Base-by-base conservation (phyloP, 768 basidiomycete genomes). In the Pleurotus djamor region DNA sequence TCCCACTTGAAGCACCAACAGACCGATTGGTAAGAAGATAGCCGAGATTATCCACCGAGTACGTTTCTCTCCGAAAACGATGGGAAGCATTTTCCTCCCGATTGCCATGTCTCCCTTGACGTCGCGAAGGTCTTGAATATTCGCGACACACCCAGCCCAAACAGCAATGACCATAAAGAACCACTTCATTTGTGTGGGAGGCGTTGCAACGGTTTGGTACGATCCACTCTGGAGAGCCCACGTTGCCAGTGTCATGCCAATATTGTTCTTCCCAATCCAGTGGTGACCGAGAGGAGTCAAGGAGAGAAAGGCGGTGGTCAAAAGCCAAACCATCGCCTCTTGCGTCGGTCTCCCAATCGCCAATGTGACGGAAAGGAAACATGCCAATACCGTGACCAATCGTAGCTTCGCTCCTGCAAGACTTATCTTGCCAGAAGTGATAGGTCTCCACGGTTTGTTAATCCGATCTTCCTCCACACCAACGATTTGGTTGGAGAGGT, bases 401-500 rank as follows among this genome's bases (percentile, higher is more conserved):
- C 65, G 60, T 13, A 9, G 7, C 54, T 60, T 64, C 13, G 66
- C 65, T 14, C 57, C 61, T 6, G 34, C 16, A 16, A 63, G 34
- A 4, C 65, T 66, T 41, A 67, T 60, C 37, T 58, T 54, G 6
- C 64, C 67, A 4, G 64, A 65, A 5, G 64, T 58, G 21, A 68
- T 60, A 9, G 67, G 66, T 37, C 67, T 16, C 48, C 65, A 59
- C 0, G 67, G 67, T 56, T 68, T 68, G 54, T 68, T 64, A 16
- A 67, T 57, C 17, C 57, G 58, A 51, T 68, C 67, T 52, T 68
- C 67, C 7, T 60, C 62, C 16, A 65, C 37, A 21, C 62, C 62
- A 3, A 43, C 47, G 36, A 64, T 61, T 48, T 68, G 67, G 60
- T 68, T 68, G 7, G 62, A 58, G 36, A 68, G 45, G 59, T 61